phyloP scores from a whole-genome alignment of 768 basidiomycete species.

The Lactifluus subvellereus region DNA sequence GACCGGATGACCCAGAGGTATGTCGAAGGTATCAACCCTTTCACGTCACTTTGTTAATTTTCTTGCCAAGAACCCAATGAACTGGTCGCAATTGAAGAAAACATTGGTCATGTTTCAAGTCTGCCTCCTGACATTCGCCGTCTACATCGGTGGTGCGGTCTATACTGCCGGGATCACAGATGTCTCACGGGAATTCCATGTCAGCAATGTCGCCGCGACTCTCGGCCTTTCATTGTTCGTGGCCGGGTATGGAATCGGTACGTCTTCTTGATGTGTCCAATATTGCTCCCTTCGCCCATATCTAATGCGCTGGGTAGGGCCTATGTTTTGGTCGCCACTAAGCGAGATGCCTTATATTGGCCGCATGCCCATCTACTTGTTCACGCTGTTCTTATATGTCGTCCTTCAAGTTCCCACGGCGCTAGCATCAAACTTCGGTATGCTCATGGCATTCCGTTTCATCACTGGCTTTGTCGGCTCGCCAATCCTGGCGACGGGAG shows the following conservation, averaged over 20 bases:
- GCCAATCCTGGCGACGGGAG: constrained; percentile 34
- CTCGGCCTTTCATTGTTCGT: constrained; percentile 32
- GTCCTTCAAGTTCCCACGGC: constrained; percentile 34
- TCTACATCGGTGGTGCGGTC: constrained; percentile 34
- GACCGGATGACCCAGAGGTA: constrained; percentile 22
- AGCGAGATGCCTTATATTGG: constrained; percentile 34
- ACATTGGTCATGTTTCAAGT: constrained; percentile 31
- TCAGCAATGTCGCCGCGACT: constrained; percentile 29
- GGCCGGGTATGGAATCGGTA: constrained; percentile 25
- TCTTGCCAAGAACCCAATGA: constrained; percentile 15
- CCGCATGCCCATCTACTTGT: constrained; percentile 33
- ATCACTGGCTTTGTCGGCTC: constrained; percentile 34
- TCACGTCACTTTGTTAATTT: neutral
- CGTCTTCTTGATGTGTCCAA: neutral
- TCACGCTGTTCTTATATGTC: constrained; percentile 31
- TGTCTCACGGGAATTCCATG: constrained; percentile 27
- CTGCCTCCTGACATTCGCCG: constrained; percentile 32
- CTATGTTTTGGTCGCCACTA: constrained; percentile 30
- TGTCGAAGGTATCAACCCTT: neutral
- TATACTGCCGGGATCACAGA: constrained; percentile 30
- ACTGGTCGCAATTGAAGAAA: constrained; percentile 32
- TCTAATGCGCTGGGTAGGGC: constrained; percentile 21
- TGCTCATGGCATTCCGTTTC: constrained; percentile 34
- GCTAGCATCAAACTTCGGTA: constrained; percentile 30
- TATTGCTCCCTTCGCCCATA: constrained; percentile 5